These are phyloP conservation scores for Actinomucor elegans DNA, from an alignment of 371 early-diverging fungal species.

Conservation along the genomic window DNA sequence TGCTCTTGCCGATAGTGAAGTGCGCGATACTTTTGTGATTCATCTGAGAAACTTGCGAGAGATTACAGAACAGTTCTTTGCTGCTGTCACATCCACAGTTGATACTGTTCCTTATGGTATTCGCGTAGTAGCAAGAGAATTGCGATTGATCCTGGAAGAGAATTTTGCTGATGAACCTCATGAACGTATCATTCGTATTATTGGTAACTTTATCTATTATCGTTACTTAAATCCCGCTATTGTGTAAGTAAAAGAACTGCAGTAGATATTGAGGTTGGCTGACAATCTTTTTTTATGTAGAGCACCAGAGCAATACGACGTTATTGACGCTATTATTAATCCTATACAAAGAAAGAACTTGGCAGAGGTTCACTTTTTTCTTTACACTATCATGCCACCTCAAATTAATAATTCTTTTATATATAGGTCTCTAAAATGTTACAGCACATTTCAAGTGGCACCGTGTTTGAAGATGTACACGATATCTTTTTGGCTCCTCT, in stretches of 20 bases:
- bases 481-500: conserved; percentile 76
- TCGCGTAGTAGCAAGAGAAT: conserved; percentile 91
- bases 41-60: conserved; percentile 76
- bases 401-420: not conserved
- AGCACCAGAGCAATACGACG: conserved; percentile 96
- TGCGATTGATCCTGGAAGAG: conserved; percentile 72
- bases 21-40: conserved; percentile 71
- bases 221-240: conserved; percentile 98
- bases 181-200: conserved; percentile 77
- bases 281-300: conserved; percentile 33
- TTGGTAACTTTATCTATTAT: conserved; percentile 95
- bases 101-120: conserved; percentile 94
- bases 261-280: not conserved
- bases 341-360: conserved; percentile 93
- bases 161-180: conserved; percentile 84
- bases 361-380: conserved; percentile 86
- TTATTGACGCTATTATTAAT: conserved; percentile 83
- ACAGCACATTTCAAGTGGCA: conserved; percentile 86
- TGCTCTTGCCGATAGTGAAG: conserved; percentile 87
- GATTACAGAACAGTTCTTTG: conserved; percentile 80
- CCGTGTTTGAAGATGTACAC: conserved; percentile 66
- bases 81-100: conserved; percentile 75
- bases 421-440: conserved; percentile 85
- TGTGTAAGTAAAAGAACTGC: conserved; percentile 57
- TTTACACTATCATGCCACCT: not conserved